Conservation (phyloP, 1,139 yeast species). For the Suhomyces panamericanus region DNA sequence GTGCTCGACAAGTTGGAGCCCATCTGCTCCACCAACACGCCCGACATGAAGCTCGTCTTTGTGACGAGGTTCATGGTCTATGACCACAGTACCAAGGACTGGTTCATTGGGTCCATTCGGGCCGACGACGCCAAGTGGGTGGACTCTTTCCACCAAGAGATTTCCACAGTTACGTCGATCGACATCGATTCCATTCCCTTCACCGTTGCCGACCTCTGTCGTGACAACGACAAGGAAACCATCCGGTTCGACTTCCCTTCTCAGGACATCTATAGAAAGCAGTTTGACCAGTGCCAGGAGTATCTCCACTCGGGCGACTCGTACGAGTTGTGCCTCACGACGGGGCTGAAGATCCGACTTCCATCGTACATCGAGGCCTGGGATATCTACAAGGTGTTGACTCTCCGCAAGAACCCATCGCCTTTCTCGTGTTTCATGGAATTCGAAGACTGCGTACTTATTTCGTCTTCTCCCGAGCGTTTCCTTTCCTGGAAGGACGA, state of each 20-base stretch:
- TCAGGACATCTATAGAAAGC: conserved; percentile 51
- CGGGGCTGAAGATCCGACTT: conserved; percentile 63
- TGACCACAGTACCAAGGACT: conserved; percentile 48
- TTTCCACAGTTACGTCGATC: conserved; percentile 14
- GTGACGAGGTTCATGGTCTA: conserved; percentile 65
- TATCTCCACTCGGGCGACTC: conserved; percentile 81
- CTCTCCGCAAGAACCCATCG: conserved; percentile 73
- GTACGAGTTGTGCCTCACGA: conserved; percentile 89
- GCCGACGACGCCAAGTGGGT: conserved; percentile 40
- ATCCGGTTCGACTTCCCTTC: conserved; percentile 53
- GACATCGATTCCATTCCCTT: conserved; percentile 24
- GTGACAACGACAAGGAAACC: conserved; percentile 18
- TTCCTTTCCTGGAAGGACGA: conserved; percentile 74
- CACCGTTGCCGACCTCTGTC: conserved; percentile 30
- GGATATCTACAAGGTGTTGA: conserved; percentile 75
- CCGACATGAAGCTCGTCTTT: conserved; percentile 75
- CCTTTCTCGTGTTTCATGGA: conserved; percentile 86
- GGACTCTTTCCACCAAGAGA: conserved; percentile 16
- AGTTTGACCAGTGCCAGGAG: conserved; percentile 66
- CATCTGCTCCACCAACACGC: conserved; percentile 37
- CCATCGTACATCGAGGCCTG: conserved; percentile 57
- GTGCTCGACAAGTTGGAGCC: conserved; percentile 33
- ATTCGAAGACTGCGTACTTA: conserved; percentile 66
- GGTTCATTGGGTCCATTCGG: conserved; percentile 55
- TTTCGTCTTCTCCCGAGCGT: conserved; percentile 94